These are phyloP conservation scores for Dryadomyces quercus-mongolicae DNA, from an alignment of 2,329 filamentous ascomycete genomes.

Conservation along the genomic window DNA sequence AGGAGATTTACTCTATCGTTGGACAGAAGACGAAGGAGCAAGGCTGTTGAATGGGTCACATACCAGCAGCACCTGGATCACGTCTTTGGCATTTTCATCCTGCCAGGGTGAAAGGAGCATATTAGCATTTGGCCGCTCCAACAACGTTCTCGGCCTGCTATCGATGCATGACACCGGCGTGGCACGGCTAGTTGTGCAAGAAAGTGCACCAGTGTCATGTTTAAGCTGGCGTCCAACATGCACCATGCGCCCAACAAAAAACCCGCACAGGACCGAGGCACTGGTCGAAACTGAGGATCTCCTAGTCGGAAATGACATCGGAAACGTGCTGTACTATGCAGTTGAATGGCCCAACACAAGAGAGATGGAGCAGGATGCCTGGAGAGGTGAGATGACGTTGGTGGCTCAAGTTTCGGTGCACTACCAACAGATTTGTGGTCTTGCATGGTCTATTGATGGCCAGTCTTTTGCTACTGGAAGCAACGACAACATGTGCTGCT, in stretches of 20 bases:
- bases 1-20: conserved; percentile 68
- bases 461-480: conserved; percentile 73
- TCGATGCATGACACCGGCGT: conserved; percentile 49
- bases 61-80: conserved; percentile 50
- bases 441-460: conserved; percentile 76
- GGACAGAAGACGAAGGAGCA: conserved; percentile 68
- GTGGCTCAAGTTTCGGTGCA: conserved; percentile 69
- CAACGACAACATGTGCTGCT: conserved; percentile 80
- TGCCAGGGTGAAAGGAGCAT: conserved; percentile 62
- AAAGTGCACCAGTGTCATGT: conserved; percentile 63
- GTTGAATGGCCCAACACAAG: conserved; percentile 68
- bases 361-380: conserved; percentile 52
- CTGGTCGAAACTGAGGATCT: conserved; percentile 66
- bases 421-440: conserved; percentile 79
- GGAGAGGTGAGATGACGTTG: conserved; percentile 67
- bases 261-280: conserved; percentile 30
- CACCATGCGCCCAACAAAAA: conserved; percentile 38
- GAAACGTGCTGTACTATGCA: conserved; percentile 76
- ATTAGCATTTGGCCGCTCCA: conserved; percentile 70
- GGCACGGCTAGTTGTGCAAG: conserved; percentile 48
- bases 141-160: conserved; percentile 66
- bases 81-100: conserved; percentile 85
- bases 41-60: conserved; percentile 34
- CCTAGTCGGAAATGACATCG: conserved; percentile 72
- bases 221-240: conserved; percentile 65